A percentile compares a stretch with the other conserved stretches of the same genome.
phyloP scores from a whole-genome alignment of 1,284 basidiomycete species.

The Inonotus obliquus region DNA sequence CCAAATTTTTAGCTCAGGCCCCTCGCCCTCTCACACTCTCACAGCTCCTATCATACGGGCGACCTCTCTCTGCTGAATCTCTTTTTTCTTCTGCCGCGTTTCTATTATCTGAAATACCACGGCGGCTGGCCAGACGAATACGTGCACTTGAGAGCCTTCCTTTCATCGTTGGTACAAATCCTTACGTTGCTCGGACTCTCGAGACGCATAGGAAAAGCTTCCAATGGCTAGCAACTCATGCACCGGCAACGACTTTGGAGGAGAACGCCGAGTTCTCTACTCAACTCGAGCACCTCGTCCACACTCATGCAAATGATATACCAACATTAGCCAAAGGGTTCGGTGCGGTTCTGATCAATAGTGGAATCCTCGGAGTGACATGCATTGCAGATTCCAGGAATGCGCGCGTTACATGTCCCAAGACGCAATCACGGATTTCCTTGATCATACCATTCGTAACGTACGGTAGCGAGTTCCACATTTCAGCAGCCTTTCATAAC shows the following conservation, averaged over 20 bases:
- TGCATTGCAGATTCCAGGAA: conserved; percentile 70
- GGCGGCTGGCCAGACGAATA: conserved; percentile 66
- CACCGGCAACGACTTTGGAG: conserved; percentile 57
- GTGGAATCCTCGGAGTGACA: conserved; percentile 9
- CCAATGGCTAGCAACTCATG: conserved; percentile 65
- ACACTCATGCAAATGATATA: conserved; percentile 81
- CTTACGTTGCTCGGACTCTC: conserved; percentile 75
- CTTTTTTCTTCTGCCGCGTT: conserved; percentile 65
- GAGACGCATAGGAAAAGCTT: conserved; percentile 75
- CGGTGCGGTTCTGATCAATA: conserved; percentile 23
- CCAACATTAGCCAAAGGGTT: conserved; percentile 87
- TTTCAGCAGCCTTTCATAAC: neutral
- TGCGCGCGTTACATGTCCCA: conserved; percentile 80
- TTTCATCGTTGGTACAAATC: conserved; percentile 88
- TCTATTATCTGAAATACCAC: conserved; percentile 68
- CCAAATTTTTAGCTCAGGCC: conserved; percentile 50
- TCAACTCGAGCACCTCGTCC: conserved; percentile 67
- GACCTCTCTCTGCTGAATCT: conserved; percentile 63
- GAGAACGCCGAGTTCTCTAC: conserved; percentile 70
- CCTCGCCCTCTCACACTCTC: conserved; percentile 63
- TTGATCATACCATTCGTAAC: conserved; percentile 82
- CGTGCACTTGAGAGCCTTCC: conserved; percentile 67
- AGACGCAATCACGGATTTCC: conserved; percentile 69
- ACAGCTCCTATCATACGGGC: conserved; percentile 67
- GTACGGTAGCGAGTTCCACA: neutral